Base-by-base conservation (phyloP, 2,329 filamentous ascomycete species). In the Hymenoscyphus occultus region DNA sequence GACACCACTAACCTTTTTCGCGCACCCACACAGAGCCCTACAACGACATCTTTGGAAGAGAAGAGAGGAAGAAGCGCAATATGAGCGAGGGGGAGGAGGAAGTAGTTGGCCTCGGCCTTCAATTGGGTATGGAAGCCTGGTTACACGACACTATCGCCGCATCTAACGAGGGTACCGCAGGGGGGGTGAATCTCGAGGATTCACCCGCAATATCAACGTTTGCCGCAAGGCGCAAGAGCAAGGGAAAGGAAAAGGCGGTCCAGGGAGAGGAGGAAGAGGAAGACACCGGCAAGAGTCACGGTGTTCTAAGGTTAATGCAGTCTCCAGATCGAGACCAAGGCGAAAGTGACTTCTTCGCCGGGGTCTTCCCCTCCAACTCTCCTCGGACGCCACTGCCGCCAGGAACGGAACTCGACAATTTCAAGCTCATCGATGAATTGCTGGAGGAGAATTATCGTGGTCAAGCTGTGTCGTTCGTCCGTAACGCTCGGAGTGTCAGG, bases 391-490 rank as follows among this genome's bases (percentile, higher is more conserved):
- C 39, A 5, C 56, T 39, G 5, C 56, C 39, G 16, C 16, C 39
- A 19, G 39, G 42, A 22, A 59, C 59, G 6, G 28, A 32, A 51
- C 10, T 22, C 13, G 51, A 62, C 35, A 62, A 31, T 39, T 3
- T 57, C 19, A 19, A 65, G 14, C 59, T 73, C 22, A 71, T 72
- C n/a, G 66, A 71, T 13, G 31, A 66, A n/a, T 57, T 71, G n/a
- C 64, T 73, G 0, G 69, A 72, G 40, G 64, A 71, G 32, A 70
- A 70, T 16, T 71, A 70, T 45, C 67, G 70, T 14, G 68, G 65
- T 9, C 69, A 73, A 61, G 71, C 70, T 19, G 65, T 71, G 39
- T 60, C 65, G 7, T 69, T 72, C 32, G 63, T 63, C 10, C 63
- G 66, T 10, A 70, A 63, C 19, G 35, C 31, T 35, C 56, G 63